Conservation (phyloP, 805 yeast genomes). For the Wickerhamomyces bovis region DNA sequence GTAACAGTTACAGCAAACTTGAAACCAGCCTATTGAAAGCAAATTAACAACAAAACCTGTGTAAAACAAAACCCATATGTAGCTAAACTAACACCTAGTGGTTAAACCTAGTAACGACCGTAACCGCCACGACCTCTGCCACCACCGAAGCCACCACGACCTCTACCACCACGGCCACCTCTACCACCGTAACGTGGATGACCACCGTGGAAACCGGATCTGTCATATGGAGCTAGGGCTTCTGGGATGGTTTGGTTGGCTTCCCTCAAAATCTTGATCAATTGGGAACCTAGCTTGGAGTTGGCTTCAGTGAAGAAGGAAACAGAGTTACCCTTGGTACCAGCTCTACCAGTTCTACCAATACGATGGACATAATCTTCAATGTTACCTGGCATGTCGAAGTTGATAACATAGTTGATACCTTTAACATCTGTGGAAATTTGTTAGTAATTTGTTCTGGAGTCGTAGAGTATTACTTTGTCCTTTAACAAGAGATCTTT, state of each 20-base stretch:
- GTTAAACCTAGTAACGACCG: neutral
- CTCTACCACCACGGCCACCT: conserved; percentile 31
- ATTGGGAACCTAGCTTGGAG: conserved; percentile 82
- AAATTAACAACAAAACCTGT: neutral
- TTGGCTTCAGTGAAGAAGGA: conserved; percentile 89
- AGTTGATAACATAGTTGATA: conserved; percentile 87
- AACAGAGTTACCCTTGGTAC: conserved; percentile 90
- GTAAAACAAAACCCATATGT: neutral
- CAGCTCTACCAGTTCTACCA: conserved; percentile 97
- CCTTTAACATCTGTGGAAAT: conserved; percentile 83
- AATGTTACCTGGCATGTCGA: conserved; percentile 95
- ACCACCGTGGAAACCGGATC: conserved; percentile 64
- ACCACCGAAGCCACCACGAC: conserved; percentile 25
- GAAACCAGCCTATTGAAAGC: neutral
- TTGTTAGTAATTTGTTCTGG: conserved; percentile 23
- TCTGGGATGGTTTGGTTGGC: conserved; percentile 90
- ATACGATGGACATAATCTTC: conserved; percentile 98
- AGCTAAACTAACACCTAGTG: neutral
- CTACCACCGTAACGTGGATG: conserved; percentile 41
- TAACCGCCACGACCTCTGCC: conserved; percentile 9
- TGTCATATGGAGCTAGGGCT: conserved; percentile 68
- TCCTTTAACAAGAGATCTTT: neutral
- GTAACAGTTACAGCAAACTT: neutral
- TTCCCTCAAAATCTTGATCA: conserved; percentile 86
- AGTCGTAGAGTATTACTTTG: neutral